These are phyloP conservation scores for Leccinum arenicola DNA, from an alignment of 768 basidiomycete genomes.

Conservation along the genomic window DNA sequence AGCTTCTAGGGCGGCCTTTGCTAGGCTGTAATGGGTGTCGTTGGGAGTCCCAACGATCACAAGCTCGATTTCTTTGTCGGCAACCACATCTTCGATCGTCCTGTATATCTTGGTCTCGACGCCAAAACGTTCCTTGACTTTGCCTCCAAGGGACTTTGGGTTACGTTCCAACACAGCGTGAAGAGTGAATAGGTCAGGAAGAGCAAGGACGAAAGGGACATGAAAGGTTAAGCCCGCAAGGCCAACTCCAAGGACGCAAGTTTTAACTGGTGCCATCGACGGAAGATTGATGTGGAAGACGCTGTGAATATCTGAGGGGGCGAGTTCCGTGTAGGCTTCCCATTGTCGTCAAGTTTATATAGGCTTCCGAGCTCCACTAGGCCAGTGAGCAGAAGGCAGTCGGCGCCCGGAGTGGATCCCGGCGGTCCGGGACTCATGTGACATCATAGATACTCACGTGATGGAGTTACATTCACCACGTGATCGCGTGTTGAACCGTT, in stretches of 20 bases:
- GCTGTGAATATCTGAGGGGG: background rate
- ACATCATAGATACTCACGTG: constrained; percentile 18
- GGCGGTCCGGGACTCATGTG: constrained; percentile 1
- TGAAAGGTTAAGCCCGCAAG: constrained; percentile 79
- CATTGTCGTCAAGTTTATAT: background rate
- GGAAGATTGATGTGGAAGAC: background rate
- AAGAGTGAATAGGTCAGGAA: constrained; percentile 67
- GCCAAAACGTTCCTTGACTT: constrained; percentile 64
- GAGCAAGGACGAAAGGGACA: constrained; percentile 70
- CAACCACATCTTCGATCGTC: constrained; percentile 57
- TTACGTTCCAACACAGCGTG: constrained; percentile 76
- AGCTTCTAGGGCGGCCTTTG: constrained; percentile 61
- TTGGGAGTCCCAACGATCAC: constrained; percentile 72
- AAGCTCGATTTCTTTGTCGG: constrained; percentile 62
- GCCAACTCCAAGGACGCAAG: constrained; percentile 75
- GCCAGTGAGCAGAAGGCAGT: no score
- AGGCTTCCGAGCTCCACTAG: no score
- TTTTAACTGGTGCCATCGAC: constrained; percentile 49
- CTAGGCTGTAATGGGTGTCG: constrained; percentile 66
- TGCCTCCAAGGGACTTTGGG: constrained; percentile 57
- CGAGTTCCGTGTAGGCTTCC: background rate
- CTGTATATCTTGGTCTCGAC: constrained; percentile 55
- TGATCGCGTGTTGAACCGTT: constrained; percentile 18
- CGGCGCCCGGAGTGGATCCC: background rate
- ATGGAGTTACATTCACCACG: constrained; percentile 12